phyloP scores from a whole-genome alignment of 169 alveolate genomes.

The Cryptosporidium baileyi region DNA sequence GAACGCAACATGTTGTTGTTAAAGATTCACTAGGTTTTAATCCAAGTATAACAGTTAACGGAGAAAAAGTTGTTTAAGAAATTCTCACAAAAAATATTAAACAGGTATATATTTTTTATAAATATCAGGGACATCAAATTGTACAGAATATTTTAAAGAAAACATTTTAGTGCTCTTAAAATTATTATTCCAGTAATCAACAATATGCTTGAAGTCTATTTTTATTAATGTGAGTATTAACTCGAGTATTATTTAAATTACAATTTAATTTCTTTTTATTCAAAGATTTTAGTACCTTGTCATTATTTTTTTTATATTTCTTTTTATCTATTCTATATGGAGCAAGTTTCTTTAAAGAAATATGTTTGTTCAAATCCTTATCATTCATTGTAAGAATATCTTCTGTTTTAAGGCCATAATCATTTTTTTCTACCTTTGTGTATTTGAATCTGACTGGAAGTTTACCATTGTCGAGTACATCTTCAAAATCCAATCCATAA shows the following conservation, averaged over 20 bases:
- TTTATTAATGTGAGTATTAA: slow-evolving; percentile 26
- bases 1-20: slow-evolving; percentile 57
- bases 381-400: slow-evolving; percentile 79
- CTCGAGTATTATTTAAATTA: background rate
- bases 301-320: background rate
- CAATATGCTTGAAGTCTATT: slow-evolving; percentile 48
- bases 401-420: slow-evolving; percentile 78
- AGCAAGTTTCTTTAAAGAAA: slow-evolving; percentile 79
- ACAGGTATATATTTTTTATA: background rate
- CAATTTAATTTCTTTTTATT: background rate
- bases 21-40: slow-evolving; percentile 62
- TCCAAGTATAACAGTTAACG: slow-evolving; percentile 56
- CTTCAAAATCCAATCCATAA: slow-evolving; percentile 80
- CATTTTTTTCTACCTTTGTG: slow-evolving; percentile 73
- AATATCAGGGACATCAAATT: no score
- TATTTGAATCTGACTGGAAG: slow-evolving; percentile 81
- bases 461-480: slow-evolving; percentile 79
- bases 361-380: slow-evolving; percentile 75
- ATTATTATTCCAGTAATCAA: no score
- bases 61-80: slow-evolving; percentile 33
- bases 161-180: no score
- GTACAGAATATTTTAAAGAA: no score
- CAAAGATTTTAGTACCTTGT: background rate
- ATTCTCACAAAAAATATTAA: no score
- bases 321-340: slow-evolving; percentile 69